These are phyloP conservation scores for Emergomyces pasteurianus DNA, from an alignment of 2,329 filamentous ascomycete genomes.

Conservation along the genomic window DNA sequence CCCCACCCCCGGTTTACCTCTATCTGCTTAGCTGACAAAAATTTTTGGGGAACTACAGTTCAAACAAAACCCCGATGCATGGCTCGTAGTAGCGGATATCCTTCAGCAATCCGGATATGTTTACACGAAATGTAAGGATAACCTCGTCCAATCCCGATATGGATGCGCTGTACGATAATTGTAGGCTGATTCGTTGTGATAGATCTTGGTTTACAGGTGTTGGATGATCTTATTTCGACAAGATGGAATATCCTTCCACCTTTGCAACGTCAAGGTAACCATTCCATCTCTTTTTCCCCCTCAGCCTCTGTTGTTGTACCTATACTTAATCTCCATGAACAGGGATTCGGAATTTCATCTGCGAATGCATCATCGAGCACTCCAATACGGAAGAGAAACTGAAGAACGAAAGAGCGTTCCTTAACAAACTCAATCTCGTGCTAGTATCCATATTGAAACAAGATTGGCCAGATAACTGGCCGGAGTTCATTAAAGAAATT, in stretches of 20 bases:
- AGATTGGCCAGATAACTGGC: conserved; percentile 99
- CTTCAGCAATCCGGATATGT: conserved; percentile 84
- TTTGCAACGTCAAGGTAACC: conserved; percentile 81
- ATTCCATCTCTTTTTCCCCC: conserved; percentile 2
- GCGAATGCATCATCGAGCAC: conserved; percentile 93
- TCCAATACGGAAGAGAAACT: conserved; percentile 83
- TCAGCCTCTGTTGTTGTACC: neutral
- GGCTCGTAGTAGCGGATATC: conserved; percentile 95
- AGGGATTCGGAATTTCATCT: conserved; percentile 98
- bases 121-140: conserved; percentile 78
- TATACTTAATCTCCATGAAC: conserved; percentile 12
- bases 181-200: conserved; percentile 23
- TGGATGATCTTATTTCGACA: conserved; percentile 97
- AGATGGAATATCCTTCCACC: conserved; percentile 96
- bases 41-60: conserved; percentile 48
- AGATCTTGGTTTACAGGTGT: conserved; percentile 90
- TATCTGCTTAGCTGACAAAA: neutral
- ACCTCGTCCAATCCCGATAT: conserved; percentile 7
- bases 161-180: conserved; percentile 10
- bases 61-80: conserved; percentile 97
- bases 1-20: no score
- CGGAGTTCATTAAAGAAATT: conserved; percentile 99
- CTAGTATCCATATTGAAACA: conserved; percentile 97
- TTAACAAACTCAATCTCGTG: conserved; percentile 97
- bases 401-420: conserved; percentile 69